Base-by-base conservation (phyloP, 2,329 filamentous ascomycete species). In the Helotiales sp. region DNA sequence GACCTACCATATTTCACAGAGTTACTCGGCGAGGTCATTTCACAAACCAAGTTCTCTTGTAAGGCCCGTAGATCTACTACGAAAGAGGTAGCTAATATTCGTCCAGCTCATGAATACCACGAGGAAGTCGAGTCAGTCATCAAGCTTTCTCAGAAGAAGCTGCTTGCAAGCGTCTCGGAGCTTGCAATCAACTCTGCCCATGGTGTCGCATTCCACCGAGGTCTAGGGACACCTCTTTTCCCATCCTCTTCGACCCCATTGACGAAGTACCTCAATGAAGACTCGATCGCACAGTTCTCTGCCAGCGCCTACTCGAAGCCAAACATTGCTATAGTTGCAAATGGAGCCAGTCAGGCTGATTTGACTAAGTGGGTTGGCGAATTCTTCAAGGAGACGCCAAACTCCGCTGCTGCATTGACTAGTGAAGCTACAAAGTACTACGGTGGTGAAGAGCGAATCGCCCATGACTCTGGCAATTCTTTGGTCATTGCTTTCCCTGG, bases 1-100 rank as follows among this genome's bases (percentile, higher is more conserved):
- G 93, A 99, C 75, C 86, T 99, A 67, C 95, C 95, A 67, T 99
- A 98, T 85, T 99, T 96, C 76, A 86, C 92, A 71, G 95, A 99
- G 81, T 83, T 99, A 66, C 84, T 99, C 68, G 91, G 89, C 72
- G 96, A 99, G 81, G 90, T 97, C 70, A 82, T 95, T 71, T 87
- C 88, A 61, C 81, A 90, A 77, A 96, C 93, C 68, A 95, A 91
- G 79, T 99, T 91, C 76, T 86, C 87, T 65, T 81, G 86, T 89
- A 77, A 77, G 85, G 75, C 22, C 49, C 36, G 38, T 15, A 15
- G 27, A 9, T 2, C 27, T 27, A 7, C 5, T 31, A 15, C 17
- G 9, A 22, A 17, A 31, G 10, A 24, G 4, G 22, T 8, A 22
- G 31, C 49, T 59, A 36, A 56, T n/a, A 42, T 22, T n/a, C 8